Evolutionary conservation across 768 basidiomycete genomes (phyloP), one percentile per base, ranked within the genome.

Genomic region (Tulasnella sp.): DNA sequence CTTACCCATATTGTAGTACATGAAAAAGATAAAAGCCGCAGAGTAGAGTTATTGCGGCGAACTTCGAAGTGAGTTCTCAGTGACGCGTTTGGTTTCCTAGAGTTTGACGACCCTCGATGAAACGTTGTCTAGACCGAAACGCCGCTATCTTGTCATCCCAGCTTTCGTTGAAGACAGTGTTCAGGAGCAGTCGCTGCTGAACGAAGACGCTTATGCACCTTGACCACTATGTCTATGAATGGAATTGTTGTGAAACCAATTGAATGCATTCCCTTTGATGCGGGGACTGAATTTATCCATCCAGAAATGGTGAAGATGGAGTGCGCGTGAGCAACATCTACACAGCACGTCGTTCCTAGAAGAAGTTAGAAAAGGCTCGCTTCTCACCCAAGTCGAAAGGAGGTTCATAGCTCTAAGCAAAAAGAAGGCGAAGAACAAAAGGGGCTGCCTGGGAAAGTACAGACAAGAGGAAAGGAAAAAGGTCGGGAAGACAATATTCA

Each of bases 1-100:
- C 84, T 98, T 52, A 97, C 96, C 0, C 96, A 99, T 82, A 83
- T 97, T 67, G 85, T 97, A 54, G 81, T 96, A 73, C 92, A 96
- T 84, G 92, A 92, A 83, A 89, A 91, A 11, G 94, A 96, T 79
- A 87, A 87, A 69, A 90, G 88, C 78, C 89, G 94, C 45, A 89
- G 93, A 74, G 81, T 88, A 37, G 88, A 90, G 77, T 85, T 96
- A 77, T 89, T 91, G 80, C 88, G 87, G 80, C 87, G 86, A 68
- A 93, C 93, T 8, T 88, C 90, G 12, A 86, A 89, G 93, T 94
- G 79, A 79, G 89, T 84, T 9, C 3, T 37, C 45, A 42, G n/a
- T 52, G 69, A 8, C 19, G 25, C 74, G 37, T 40, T 54, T 34
- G 31, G 14, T 34, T 38, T 9, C 58, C 52, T 64, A 39, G 12